A percentile compares a stretch with the other conserved stretches of the same genome.
phyloP scores from a whole-genome alignment of 345 rosid genomes.

The Bruguiera sexangula region DNA sequence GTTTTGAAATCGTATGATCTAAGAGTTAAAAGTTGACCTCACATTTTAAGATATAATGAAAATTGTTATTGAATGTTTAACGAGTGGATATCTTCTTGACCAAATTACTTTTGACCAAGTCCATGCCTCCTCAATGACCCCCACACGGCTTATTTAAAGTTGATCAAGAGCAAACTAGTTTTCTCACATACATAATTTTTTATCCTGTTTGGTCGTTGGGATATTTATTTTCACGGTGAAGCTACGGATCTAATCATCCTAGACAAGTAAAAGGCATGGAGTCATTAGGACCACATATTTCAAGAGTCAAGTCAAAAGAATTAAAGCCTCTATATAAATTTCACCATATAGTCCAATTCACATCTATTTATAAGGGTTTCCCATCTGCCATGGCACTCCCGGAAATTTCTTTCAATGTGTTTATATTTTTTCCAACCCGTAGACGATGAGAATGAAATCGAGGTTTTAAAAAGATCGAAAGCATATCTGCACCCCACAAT shows the following conservation, averaged over 20 bases:
- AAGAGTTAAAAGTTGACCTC: too few species aligned
- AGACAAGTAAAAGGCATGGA: not conserved
- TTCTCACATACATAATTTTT: too few species aligned
- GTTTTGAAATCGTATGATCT: not conserved
- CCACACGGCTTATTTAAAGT: too few species aligned
- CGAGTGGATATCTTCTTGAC: too few species aligned
- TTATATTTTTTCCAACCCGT: not conserved
- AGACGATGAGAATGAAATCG: not conserved
- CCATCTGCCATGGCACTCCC: not conserved
- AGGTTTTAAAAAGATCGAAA: not conserved
- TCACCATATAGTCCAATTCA: slow-evolving; percentile 1
- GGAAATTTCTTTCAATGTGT: not conserved
- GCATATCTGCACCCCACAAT: not conserved
- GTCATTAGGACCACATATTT: not conserved
- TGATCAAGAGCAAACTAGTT: too few species aligned
- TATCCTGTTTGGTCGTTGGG: too few species aligned
- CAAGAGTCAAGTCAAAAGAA: slow-evolving; percentile 7
- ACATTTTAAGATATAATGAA: too few species aligned
- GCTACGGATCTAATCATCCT: not conserved
- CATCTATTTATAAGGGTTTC: slow-evolving; percentile 1
- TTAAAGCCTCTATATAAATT: not conserved
- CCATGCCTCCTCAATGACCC: too few species aligned
- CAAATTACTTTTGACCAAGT: too few species aligned
- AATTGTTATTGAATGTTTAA: too few species aligned
- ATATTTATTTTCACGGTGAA: not conserved